Evolutionary conservation across 352 stramenopile genomes (phyloP), one percentile per base, ranked within the genome.

Genomic region (Globisporangium canariense): DNA sequence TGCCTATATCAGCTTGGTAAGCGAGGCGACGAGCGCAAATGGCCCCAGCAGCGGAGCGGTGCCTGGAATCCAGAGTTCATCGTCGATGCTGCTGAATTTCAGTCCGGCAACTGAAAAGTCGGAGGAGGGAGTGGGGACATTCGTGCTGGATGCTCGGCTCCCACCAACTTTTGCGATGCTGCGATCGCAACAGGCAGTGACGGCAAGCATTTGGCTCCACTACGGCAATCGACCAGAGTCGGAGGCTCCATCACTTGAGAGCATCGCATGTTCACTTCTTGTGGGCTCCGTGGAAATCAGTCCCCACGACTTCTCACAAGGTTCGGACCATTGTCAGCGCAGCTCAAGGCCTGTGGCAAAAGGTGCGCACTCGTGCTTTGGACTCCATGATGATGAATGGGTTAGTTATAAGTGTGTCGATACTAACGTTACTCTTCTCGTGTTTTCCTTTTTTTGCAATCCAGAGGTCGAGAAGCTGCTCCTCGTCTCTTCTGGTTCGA

Each of bases 401-500:
- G 22, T 28, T n/a, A n/a, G n/a, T n/a, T n/a, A 14, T 40, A 32
- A 13, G n/a, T 20, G 5, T 34, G 36, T 32, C 32, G 54, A 13
- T 49, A 20, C 36, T 60, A 38, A 49, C 32, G 4, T 36, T 5
- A 36, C 32, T 8, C 8, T 13, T 8, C 13, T 60, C 1, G 9
- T 50, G 25, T 22, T n/a, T 9, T 5, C 22, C 18, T 25, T 11
- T 36, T 52, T 10, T 10, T 25, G 25, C n/a, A n/a, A 18, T 20
- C 4, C 40, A 67, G 62, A 67, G 13, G 14, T 36, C 49, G 63
- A 73, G 9, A 60, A 73, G 64, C 52, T 87, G 53, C 66, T 87
- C 4, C 60, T 87, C 18, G 46, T 87, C 30, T 87, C 78, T n/a
- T 67, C 72, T 1, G 78, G 78, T 2, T 75, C 74, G 18, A 83